phyloP scores from a whole-genome alignment of 495 filamentous ascomycete genomes.

The Podospora bellae-mahoneyi region DNA sequence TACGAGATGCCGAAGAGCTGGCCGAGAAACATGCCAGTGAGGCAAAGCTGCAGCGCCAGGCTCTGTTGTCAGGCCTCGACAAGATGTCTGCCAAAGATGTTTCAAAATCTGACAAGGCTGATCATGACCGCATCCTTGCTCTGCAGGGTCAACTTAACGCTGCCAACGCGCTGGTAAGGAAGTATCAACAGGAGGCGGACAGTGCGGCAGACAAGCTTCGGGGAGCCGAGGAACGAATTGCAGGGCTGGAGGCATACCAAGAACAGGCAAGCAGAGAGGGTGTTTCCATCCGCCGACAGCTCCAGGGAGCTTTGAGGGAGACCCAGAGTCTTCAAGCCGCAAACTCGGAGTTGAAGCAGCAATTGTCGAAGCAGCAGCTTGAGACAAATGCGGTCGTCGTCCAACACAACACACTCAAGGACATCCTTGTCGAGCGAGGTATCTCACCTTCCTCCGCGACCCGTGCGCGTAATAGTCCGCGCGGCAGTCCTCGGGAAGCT shows the following conservation, averaged over 20 bases:
- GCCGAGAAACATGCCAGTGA: constrained; percentile 85
- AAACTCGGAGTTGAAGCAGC: constrained; percentile 73
- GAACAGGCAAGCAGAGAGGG: constrained; percentile 93
- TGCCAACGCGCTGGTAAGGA: constrained; percentile 74
- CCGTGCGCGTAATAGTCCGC: constrained; percentile 40
- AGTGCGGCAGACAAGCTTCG: constrained; percentile 81
- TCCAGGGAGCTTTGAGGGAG: constrained; percentile 79
- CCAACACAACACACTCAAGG: constrained; percentile 89
- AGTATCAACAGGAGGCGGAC: constrained; percentile 90
- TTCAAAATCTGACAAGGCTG: constrained; percentile 49
- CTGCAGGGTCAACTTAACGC: constrained; percentile 76
- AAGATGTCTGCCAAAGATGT: constrained; percentile 57
- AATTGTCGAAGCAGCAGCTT: constrained; percentile 76
- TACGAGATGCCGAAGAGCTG: constrained; percentile 85
- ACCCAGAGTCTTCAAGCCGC: constrained; percentile 69
- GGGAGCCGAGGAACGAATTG: constrained; percentile 91
- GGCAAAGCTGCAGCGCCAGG: constrained; percentile 78
- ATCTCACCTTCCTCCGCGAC: constrained; percentile 60
- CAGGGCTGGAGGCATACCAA: constrained; percentile 92
- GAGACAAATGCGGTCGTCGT: constrained; percentile 85
- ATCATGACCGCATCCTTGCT: constrained; percentile 70
- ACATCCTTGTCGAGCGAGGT: constrained; percentile 84
- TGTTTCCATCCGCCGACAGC: constrained; percentile 79
- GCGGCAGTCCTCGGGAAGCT: constrained; percentile 63
- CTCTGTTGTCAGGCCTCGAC: constrained; percentile 77